A percentile compares a stretch with the other conserved stretches of the same genome.
These are phyloP conservation scores for Vaccinium vitisidaea DNA, from an alignment of 148 eudicot genomes.

Conservation along the genomic window DNA sequence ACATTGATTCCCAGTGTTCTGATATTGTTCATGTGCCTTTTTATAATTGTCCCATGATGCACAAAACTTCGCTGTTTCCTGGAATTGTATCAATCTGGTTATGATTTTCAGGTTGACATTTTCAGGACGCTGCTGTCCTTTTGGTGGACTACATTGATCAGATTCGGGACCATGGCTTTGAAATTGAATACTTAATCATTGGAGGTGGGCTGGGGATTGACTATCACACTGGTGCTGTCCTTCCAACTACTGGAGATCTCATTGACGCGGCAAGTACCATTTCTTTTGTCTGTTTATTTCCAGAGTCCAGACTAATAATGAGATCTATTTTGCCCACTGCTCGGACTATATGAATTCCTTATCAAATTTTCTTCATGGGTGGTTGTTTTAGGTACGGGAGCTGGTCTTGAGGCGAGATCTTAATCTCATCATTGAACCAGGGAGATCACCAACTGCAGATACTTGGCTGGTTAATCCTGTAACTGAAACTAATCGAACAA, in stretches of 20 bases:
- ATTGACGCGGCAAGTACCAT: slow-evolving; percentile 65
- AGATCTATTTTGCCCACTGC: too few species aligned
- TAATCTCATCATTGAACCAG: slow-evolving; percentile 93
- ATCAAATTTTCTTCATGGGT: background rate
- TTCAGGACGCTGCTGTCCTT: slow-evolving; percentile 87
- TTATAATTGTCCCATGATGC: background rate
- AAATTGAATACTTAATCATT: slow-evolving; percentile 79
- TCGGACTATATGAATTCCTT: too few species aligned
- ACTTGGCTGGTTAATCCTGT: slow-evolving; percentile 90
- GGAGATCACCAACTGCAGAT: slow-evolving; percentile 88
- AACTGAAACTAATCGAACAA: slow-evolving; percentile 93
- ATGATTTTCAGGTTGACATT: slow-evolving; percentile 69
- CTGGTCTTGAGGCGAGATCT: slow-evolving; percentile 72
- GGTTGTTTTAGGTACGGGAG: slow-evolving; percentile 66
- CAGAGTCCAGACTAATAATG: too few species aligned
- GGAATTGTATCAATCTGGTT: background rate
- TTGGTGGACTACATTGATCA: slow-evolving; percentile 89
- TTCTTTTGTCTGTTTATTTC: background rate
- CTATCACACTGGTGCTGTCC: slow-evolving; percentile 83
- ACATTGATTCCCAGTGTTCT: background rate
- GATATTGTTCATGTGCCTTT: background rate
- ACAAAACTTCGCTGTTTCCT: background rate
- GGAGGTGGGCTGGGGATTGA: slow-evolving; percentile 98
- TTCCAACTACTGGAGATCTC: slow-evolving; percentile 87
- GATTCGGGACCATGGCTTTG: slow-evolving; percentile 86